A percentile compares a stretch with the other conserved stretches of the same genome.
Evolutionary conservation across 2,329 filamentous ascomycete species (phyloP).

Genomic region (Diaporthe citri): DNA sequence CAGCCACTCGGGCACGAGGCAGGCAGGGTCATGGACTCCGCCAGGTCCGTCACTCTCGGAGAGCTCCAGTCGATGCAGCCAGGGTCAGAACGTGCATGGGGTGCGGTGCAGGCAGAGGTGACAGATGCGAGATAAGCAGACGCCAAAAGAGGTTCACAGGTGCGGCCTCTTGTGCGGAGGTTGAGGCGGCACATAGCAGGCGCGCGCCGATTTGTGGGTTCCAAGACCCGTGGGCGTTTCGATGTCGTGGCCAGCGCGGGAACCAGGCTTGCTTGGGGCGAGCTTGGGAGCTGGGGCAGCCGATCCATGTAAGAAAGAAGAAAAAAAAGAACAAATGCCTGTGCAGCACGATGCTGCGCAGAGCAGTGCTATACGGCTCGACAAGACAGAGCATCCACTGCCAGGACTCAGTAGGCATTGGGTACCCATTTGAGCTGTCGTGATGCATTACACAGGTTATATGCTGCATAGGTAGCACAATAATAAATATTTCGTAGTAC

Average conservation of each 20-base stretch:
- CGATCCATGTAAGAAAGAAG: neutral
- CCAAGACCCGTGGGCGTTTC: slow-evolving; percentile 24
- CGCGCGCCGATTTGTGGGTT: slow-evolving; percentile 26
- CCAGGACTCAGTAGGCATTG: neutral
- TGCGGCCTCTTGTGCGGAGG: slow-evolving; percentile 3
- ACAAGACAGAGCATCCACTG: neutral
- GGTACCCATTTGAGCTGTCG: neutral
- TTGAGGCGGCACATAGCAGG: neutral
- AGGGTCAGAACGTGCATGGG: neutral
- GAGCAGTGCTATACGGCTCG: neutral
- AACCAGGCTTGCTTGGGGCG: neutral
- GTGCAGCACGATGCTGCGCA: neutral
- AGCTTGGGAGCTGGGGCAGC: slow-evolving; percentile 1
- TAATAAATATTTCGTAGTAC: neutral
- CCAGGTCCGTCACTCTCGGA: slow-evolving; percentile 10
- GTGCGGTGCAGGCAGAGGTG: slow-evolving; percentile 12
- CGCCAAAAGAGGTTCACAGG: slow-evolving; percentile 4
- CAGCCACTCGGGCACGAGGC: slow-evolving; percentile 1
- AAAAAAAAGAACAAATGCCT: neutral
- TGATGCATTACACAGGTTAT: neutral
- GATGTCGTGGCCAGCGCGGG: slow-evolving; percentile 17
- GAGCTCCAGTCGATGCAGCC: neutral
- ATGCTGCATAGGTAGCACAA: neutral
- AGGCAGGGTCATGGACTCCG: neutral
- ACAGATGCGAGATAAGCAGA: slow-evolving; percentile 27